Base-by-base conservation (phyloP, 2,329 filamentous ascomycete genomes). In the Colletotrichum sp. region DNA sequence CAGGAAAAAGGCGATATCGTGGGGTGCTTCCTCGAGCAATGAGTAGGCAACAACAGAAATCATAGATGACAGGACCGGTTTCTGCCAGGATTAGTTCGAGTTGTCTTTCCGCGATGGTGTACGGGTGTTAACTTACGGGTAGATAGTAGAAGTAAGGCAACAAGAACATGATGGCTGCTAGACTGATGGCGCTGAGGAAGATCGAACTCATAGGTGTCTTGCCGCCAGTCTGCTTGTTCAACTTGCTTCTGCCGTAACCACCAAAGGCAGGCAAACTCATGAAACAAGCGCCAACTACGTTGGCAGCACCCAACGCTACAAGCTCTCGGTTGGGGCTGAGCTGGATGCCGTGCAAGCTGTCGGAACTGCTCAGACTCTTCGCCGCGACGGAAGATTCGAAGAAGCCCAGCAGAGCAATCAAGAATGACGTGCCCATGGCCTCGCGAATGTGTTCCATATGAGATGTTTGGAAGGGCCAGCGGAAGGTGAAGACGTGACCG, bases 371-470 rank as follows among this genome's bases (percentile, higher is more conserved):
- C 4, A 99, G 87, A 77, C 95, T 96, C 85, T 99, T 99, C 44
- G 97, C 97, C 2, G 97, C 97, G 15, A 99, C 96, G 0, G 96
- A 98, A 4, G 95, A 98, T 84, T 99, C 97, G 81, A 99, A 99
- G 85, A 99, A 99, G n/a, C 97, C 97, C 0, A 99, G 92, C 28
- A 99, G 89, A 1, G 96, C 95, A 78, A 99, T 98, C 70, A 99
- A 89, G 81, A 99, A 98, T 0, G 95, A 94, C 0, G 97, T 99
- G 68, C 95, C 93, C 90, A 99, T 94, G 48, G 95, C 94, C 77
- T 95, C 94, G 26, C 94, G 93, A 70, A 98, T 95, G 82, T 98
- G 94, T 28, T 92, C 90, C 88, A 99, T 93, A 79, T 98, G 92
- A 7, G 91, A 89, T 3, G 91, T 86, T 78, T 93, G 92, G 81